Evolutionary conservation across 345 rosid genomes (phyloP).

Genomic region (Eucalyptus rudis): DNA sequence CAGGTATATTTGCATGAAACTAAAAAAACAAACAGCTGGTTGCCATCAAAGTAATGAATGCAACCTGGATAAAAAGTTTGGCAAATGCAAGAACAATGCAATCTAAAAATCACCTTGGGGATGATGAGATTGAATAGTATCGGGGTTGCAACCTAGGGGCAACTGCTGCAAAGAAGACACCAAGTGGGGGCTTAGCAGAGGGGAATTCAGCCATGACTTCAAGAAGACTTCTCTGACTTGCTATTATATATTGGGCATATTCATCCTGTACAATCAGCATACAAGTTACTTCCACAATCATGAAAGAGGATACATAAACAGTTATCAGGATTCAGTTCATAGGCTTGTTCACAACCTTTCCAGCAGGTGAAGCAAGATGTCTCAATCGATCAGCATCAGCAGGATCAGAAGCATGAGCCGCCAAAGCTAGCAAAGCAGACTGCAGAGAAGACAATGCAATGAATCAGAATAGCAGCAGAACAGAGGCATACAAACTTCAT

Average conservation of each 20-base stretch:
- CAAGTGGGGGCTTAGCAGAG: conserved; percentile 86
- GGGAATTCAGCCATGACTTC: conserved; percentile 96
- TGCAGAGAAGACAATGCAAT: conserved; percentile 5
- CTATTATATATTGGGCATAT: conserved; percentile 79
- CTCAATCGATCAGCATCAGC: conserved; percentile 56
- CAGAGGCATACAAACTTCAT: not conserved
- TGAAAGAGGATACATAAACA: not conserved
- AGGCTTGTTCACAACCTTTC: conserved; percentile 34
- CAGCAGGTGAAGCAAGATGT: conserved; percentile 48
- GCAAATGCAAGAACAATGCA: not conserved
- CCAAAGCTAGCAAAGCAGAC: conserved; percentile 86
- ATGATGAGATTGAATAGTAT: conserved; percentile 95
- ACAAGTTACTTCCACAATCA: not conserved
- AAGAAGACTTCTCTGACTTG: conserved; percentile 88
- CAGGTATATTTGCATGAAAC: not conserved
- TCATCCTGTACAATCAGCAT: conserved; percentile 45
- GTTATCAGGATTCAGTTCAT: not conserved
- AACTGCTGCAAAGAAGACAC: conserved; percentile 94
- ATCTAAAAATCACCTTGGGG: conserved; percentile 54
- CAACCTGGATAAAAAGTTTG: not conserved
- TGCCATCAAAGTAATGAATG: not conserved
- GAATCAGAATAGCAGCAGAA: not conserved
- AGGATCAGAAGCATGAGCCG: conserved; percentile 85
- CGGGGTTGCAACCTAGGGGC: conserved; percentile 94
- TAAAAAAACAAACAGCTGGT: not conserved